Evolutionary conservation across 164 flowering plant species (phyloP).

Genomic region (Platanus orientalis): DNA sequence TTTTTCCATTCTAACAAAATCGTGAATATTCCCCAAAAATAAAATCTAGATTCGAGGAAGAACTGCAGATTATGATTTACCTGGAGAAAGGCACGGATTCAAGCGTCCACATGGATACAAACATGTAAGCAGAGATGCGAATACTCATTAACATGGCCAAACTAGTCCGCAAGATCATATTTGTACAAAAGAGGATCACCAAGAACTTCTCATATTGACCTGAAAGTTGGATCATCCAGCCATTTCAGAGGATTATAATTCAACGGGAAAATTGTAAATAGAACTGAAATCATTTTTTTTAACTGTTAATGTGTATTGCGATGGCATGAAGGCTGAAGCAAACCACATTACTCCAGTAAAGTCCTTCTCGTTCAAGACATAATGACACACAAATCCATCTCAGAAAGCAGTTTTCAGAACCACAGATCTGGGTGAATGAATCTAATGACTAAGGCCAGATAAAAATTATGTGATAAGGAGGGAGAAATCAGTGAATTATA

Average conservation of each 20-base stretch:
- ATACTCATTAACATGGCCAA: conserved; percentile 10
- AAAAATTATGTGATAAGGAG: not conserved
- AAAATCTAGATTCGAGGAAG: not conserved
- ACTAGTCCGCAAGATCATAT: conserved; percentile 11
- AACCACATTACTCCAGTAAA: not conserved
- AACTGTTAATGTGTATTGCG: not conserved
- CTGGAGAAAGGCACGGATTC: conserved; percentile 11
- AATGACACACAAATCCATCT: not conserved
- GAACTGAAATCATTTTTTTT: conserved; percentile 1
- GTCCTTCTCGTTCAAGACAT: not conserved
- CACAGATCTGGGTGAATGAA: not conserved
- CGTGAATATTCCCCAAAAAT: too few species aligned
- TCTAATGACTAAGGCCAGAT: not conserved
- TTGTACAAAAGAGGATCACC: conserved; percentile 9
- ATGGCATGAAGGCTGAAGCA: conserved; percentile 6
- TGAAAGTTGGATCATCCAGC: conserved; percentile 22
- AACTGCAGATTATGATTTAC: conserved; percentile 13
- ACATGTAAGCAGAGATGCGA: conserved; percentile 11
- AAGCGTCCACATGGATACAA: conserved; percentile 13
- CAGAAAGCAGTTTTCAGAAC: not conserved
- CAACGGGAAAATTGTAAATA: conserved; percentile 12
- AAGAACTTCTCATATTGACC: conserved; percentile 17
- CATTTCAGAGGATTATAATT: conserved; percentile 13
- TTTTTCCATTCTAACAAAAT: too few species aligned
- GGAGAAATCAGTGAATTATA: not conserved